phyloP scores from a whole-genome alignment of 495 filamentous ascomycete genomes.

The Talaromyces liani region DNA sequence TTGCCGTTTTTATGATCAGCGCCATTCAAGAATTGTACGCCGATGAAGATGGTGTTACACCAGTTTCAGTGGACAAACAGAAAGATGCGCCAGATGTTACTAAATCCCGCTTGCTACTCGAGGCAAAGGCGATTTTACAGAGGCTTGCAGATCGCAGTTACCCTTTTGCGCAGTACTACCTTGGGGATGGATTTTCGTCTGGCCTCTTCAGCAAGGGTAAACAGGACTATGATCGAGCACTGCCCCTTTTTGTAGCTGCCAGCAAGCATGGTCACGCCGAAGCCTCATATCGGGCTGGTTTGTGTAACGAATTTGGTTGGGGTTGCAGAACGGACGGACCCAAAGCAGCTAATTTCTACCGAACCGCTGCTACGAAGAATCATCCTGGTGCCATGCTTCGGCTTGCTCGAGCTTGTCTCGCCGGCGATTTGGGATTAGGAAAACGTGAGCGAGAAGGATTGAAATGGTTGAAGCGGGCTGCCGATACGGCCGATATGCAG shows the following conservation, averaged over 20 bases:
- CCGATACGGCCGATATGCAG: conserved; percentile 80
- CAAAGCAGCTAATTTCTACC: conserved; percentile 90
- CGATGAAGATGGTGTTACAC: conserved; percentile 32
- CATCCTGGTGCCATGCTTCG: conserved; percentile 93
- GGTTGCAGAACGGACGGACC: conserved; percentile 79
- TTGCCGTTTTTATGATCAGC: conserved; percentile 88
- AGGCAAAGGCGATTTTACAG: conserved; percentile 83
- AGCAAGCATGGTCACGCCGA: conserved; percentile 97
- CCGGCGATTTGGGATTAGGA: conserved; percentile 75
- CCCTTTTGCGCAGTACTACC: conserved; percentile 95
- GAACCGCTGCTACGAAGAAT: conserved; percentile 81
- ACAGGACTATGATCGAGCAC: conserved; percentile 82
- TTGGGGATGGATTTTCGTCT: conserved; percentile 88
- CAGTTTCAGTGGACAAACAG: conserved; percentile 24
- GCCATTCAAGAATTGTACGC: conserved; percentile 60
- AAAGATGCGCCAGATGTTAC: conserved; percentile 34
- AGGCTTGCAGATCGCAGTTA: conserved; percentile 78
- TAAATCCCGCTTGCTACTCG: conserved; percentile 65
- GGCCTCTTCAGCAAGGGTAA: conserved; percentile 91
- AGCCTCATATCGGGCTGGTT: conserved; percentile 83
- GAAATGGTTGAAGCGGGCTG: conserved; percentile 93
- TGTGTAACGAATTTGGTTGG: conserved; percentile 99
- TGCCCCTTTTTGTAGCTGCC: conserved; percentile 84
- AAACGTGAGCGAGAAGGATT: conserved; percentile 86
- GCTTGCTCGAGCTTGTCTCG: conserved; percentile 82